Evolutionary conservation across 495 filamentous ascomycete species (phyloP).

Genomic region (Friedmanniomyces simplex): DNA sequence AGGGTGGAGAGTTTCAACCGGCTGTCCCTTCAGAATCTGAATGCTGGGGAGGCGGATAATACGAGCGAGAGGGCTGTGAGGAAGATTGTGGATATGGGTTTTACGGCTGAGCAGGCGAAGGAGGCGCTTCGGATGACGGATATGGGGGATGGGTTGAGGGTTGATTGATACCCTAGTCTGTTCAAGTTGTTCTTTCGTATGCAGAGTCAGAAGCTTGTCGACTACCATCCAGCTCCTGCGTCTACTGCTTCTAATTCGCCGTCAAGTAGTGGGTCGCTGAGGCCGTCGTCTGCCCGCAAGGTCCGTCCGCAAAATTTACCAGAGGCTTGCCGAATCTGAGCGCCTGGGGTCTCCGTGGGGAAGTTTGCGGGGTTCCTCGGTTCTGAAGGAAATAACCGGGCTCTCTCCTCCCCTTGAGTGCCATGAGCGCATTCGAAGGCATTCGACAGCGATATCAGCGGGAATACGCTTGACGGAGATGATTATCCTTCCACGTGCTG

Average conservation of each 20-base stretch:
- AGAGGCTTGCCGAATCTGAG: not conserved
- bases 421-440: no score
- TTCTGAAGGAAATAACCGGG: not conserved
- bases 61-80: slow-evolving; percentile 31
- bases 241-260: no score
- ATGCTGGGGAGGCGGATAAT: slow-evolving; percentile 20
- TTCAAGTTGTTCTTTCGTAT: not conserved
- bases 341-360: not conserved
- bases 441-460: not conserved
- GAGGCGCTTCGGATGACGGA: slow-evolving; percentile 32
- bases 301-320: no score
- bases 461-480: not conserved
- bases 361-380: not conserved
- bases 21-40: slow-evolving; percentile 4
- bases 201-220: not conserved
- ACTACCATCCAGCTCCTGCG: no score
- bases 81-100: slow-evolving; percentile 36
- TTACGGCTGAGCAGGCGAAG: slow-evolving; percentile 30
- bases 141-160: slow-evolving; percentile 31
- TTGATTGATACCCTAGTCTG: slow-evolving; percentile 20
- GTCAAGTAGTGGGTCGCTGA: no score
- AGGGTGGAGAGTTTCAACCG: slow-evolving; percentile 12
- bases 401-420: not conserved
- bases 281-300: no score
- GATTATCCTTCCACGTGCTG: not conserved